Evolutionary conservation across 2,329 filamentous ascomycete genomes (phyloP).

Genomic region (Dothistroma pini): DNA sequence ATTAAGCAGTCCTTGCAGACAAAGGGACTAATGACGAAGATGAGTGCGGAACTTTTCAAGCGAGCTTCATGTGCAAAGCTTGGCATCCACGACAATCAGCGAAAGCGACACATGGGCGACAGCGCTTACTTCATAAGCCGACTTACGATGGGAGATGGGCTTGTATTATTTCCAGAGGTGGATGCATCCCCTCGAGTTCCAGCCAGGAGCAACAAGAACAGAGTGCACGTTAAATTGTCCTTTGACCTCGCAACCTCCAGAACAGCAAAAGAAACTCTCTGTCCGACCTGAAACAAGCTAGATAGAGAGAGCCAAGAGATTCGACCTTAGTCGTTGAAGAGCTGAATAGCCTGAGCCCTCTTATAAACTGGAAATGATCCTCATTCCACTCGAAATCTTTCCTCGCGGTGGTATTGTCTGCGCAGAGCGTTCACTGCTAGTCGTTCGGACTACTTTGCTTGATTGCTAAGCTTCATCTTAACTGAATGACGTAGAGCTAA

Average conservation of each 20-base stretch:
- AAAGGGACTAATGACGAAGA: too few relatives aligned
- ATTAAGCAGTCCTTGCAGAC: too few relatives aligned
- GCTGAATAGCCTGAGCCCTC: neutral
- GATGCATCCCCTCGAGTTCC: too few relatives aligned
- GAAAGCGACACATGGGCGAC: neutral
- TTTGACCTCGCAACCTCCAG: too few relatives aligned
- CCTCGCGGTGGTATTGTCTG: too few relatives aligned
- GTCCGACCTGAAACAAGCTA: neutral
- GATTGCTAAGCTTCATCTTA: neutral
- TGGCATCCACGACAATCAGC: neutral
- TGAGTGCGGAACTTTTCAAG: neutral
- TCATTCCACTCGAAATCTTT: neutral
- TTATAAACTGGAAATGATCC: neutral
- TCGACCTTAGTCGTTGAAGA: neutral
- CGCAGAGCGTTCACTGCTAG: neutral
- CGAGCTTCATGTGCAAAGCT: neutral
- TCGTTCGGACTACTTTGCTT: neutral
- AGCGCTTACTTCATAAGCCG: too few relatives aligned
- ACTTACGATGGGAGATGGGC: too few relatives aligned
- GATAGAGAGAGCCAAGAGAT: neutral
- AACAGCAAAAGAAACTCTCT: too few relatives aligned
- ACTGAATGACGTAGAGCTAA: neutral
- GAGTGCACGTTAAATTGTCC: too few relatives aligned
- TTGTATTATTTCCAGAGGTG: too few relatives aligned
- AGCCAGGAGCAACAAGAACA: too few relatives aligned